A percentile compares a stretch with the other conserved stretches of the same genome.
phyloP scores from a whole-genome alignment of 2,329 filamentous ascomycete species.

The Botrytis deweyae region DNA sequence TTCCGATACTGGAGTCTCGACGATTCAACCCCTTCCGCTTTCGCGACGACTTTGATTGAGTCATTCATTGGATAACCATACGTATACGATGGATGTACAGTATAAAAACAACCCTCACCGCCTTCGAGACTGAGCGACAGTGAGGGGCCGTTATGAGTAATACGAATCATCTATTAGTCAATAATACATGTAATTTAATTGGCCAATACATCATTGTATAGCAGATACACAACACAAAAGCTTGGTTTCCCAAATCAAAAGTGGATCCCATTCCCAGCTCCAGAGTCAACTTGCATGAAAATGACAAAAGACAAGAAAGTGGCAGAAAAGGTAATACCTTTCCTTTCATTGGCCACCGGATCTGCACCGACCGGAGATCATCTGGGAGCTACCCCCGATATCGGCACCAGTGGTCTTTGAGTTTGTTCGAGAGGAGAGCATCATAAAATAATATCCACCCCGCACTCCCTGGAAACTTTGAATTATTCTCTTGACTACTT shows the following conservation, averaged over 20 bases:
- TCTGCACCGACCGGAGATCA: slow-evolving; percentile 1
- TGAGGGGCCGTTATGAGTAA: neutral
- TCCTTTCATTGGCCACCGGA: neutral
- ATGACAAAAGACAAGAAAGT: neutral
- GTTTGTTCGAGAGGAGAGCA: slow-evolving; percentile 14
- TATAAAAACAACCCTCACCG: neutral
- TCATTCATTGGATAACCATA: neutral
- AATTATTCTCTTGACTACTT: neutral
- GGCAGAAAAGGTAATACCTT: slow-evolving; percentile 13
- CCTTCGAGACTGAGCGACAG: neutral
- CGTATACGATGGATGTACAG: neutral
- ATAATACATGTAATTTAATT: neutral
- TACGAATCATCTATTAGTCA: neutral
- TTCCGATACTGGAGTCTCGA: neutral
- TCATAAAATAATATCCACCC: slow-evolving; percentile 19
- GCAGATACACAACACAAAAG: neutral
- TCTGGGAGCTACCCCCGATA: slow-evolving; percentile 10
- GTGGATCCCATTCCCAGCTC: neutral
- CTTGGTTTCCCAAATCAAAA: neutral
- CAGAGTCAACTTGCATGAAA: neutral
- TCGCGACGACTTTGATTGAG: neutral
- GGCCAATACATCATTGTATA: neutral
- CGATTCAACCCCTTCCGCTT: neutral
- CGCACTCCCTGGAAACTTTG: slow-evolving; percentile 2
- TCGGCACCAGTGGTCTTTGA: slow-evolving; percentile 20